Conservation (phyloP, 2,329 filamentous ascomycete species). For the Aspergillus sergii region DNA sequence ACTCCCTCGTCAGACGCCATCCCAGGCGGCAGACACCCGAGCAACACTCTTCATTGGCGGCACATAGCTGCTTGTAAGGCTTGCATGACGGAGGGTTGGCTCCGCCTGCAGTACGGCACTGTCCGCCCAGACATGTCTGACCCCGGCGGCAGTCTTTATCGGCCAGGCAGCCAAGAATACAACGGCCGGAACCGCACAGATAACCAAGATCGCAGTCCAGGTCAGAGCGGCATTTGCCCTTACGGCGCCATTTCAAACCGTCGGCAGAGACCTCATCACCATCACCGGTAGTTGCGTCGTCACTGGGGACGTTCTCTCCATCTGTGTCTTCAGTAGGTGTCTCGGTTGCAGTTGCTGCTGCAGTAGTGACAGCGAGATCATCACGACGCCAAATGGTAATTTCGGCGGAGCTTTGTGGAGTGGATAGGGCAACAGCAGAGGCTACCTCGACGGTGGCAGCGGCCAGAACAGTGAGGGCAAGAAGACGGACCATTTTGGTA, state of each 20-base stretch:
- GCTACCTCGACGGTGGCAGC: background rate
- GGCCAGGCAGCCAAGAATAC: conserved; percentile 6
- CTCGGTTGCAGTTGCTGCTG: background rate
- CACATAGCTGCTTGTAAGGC: background rate
- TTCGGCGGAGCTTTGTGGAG: background rate
- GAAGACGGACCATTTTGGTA: background rate
- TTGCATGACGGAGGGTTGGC: background rate
- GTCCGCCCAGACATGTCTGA: background rate
- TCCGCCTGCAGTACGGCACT: background rate
- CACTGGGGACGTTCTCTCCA: background rate
- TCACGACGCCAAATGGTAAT: background rate
- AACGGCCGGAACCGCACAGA: conserved; percentile 4
- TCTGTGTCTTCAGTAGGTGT: background rate
- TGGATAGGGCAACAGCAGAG: background rate
- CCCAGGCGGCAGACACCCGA: background rate
- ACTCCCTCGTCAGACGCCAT: background rate
- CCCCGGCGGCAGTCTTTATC: conserved; percentile 9
- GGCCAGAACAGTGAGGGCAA: background rate
- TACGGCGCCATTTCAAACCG: background rate
- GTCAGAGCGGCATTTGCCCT: background rate
- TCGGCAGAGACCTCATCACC: background rate
- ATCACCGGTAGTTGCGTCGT: background rate
- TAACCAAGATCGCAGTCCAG: conserved; percentile 9
- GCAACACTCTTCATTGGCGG: conserved; percentile 1
- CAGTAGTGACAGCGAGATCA: background rate